Conservation (phyloP, 345 rosid species). For the Rhizophora apiculata region DNA sequence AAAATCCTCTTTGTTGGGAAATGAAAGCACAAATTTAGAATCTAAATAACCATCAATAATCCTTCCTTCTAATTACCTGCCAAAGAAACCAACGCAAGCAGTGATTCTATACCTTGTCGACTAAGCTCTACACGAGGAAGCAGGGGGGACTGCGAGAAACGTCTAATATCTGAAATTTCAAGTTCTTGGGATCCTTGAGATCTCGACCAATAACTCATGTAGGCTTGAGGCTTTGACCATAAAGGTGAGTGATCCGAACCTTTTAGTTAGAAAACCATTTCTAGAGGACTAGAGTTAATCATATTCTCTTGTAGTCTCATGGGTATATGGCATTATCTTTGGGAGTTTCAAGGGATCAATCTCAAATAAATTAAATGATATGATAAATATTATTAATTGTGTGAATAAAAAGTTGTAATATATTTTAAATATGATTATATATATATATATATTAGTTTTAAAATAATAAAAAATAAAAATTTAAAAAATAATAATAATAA, state of each 20-base stretch:
- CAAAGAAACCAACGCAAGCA: neutral
- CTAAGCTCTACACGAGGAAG: neutral
- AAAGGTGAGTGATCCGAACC: slow-evolving; percentile 76
- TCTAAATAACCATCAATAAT: slow-evolving; percentile 14
- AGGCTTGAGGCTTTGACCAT: slow-evolving; percentile 70
- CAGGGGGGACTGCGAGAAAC: neutral
- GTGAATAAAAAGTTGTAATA: no score
- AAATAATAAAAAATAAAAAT: no score
- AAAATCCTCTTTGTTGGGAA: neutral
- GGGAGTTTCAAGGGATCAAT: slow-evolving; percentile 59
- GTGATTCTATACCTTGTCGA: slow-evolving; percentile 3
- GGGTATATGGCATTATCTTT: slow-evolving; percentile 53
- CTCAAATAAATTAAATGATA: no score
- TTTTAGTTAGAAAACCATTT: slow-evolving; percentile 53
- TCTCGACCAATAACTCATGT: slow-evolving; percentile 50
- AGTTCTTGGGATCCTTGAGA: slow-evolving; percentile 41
- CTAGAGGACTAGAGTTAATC: slow-evolving; percentile 52
- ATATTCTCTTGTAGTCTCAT: slow-evolving; percentile 46
- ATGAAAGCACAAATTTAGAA: slow-evolving; percentile 4
- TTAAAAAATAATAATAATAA: no score
- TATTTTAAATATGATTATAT: no score
- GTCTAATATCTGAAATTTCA: slow-evolving; percentile 9
- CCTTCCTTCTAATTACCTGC: slow-evolving; percentile 1
- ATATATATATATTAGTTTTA: no score
- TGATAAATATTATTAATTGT: no score